Base-by-base conservation (phyloP, 1,284 basidiomycete species). In the Austropuccinia psidii region DNA sequence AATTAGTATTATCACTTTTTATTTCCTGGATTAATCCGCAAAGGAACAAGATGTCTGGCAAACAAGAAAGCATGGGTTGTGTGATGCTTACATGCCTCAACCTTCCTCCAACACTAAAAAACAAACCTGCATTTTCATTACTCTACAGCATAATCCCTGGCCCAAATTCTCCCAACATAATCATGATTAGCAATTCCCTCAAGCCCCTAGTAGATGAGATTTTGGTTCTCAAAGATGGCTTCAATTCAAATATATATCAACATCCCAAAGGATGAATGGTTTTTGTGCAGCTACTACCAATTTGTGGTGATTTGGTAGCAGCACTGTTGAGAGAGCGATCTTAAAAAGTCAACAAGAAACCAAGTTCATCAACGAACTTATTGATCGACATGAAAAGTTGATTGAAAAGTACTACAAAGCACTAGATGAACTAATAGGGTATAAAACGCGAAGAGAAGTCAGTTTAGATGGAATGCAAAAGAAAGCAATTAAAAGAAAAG, bases 11-110 rank as follows among this genome's bases (percentile, higher is more conserved):
- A 33, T 69, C 67, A 2, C 41, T 69, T 17, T 58, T 58, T 49
- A 39, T 58, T 31, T 37, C 55, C 27, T 69, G 67, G 67, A 57
- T 69, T 29, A 69, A 69, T 35, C 67, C 39, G 3, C 21, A 27
- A 21, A 54, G 67, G 11, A 69, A 69, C 54, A 69, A 69, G 39
- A 29, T 33, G 17, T 29, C 29, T 8, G 67, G 67, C 37, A 57
- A 55, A 7, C 52, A 57, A 6, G 7, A 41, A 55, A 57, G 41
- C 0, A n/a, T 69, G 37, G 67, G 67, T 1, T 27, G 37, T 13
- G 45, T 69, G 17, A 21, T 41, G 17, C 45, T 43, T 21, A 69
- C 37, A 11, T 69, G 67, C 37, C 67, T 69, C 24, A 35, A 69
- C 43, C 54, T 69, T 29, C 67, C 67, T 7, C 67, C 67, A 1